Percentiles rank a stretch among this genome's conserved stretches.
These are phyloP conservation scores for Aspergillus diversus DNA, from an alignment of 495 filamentous ascomycete species.

Conservation along the genomic window DNA sequence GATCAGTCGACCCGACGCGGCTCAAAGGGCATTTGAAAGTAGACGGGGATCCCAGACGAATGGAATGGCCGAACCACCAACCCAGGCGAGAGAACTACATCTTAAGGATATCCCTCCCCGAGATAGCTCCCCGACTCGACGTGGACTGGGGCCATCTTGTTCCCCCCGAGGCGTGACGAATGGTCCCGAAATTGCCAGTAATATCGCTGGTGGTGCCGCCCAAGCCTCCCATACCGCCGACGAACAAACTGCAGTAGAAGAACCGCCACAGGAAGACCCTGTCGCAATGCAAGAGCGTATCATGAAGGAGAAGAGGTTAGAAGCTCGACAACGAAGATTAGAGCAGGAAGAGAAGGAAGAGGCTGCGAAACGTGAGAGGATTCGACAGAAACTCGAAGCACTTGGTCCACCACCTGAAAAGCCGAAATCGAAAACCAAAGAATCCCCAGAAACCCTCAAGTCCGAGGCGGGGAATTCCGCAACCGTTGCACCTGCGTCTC, in stretches of 20 bases:
- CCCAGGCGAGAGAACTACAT: slow-evolving; percentile 32
- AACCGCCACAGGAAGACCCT: slow-evolving; percentile 56
- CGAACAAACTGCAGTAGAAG: slow-evolving; percentile 35
- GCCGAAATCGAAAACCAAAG: slow-evolving; percentile 52
- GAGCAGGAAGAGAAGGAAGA: slow-evolving; percentile 85
- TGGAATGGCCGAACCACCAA: slow-evolving; percentile 39
- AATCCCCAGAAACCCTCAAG: slow-evolving; percentile 35
- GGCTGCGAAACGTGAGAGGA: slow-evolving; percentile 76
- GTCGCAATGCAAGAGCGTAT: slow-evolving; percentile 75
- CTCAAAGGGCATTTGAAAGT: slow-evolving; percentile 48
- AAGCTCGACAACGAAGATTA: slow-evolving; percentile 73
- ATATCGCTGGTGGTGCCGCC: slow-evolving; percentile 45
- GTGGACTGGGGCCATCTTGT: slow-evolving; percentile 39
- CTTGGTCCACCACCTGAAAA: slow-evolving; percentile 68
- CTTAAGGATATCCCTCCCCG: slow-evolving; percentile 24
- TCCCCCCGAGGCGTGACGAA: slow-evolving; percentile 54
- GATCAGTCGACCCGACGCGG: slow-evolving; percentile 50
- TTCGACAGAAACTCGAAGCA: slow-evolving; percentile 78
- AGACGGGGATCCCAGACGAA: slow-evolving; percentile 52
- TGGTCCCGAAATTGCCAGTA: slow-evolving; percentile 31
- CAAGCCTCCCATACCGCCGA: slow-evolving; percentile 28
- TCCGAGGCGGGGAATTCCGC: slow-evolving; percentile 28
- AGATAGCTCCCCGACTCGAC: slow-evolving; percentile 34
- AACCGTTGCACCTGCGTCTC: slow-evolving; percentile 27
- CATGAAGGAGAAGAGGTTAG: slow-evolving; percentile 80